Evolutionary conservation across 331 rosid species (phyloP).

Genomic region (Rosa hybrid): DNA sequence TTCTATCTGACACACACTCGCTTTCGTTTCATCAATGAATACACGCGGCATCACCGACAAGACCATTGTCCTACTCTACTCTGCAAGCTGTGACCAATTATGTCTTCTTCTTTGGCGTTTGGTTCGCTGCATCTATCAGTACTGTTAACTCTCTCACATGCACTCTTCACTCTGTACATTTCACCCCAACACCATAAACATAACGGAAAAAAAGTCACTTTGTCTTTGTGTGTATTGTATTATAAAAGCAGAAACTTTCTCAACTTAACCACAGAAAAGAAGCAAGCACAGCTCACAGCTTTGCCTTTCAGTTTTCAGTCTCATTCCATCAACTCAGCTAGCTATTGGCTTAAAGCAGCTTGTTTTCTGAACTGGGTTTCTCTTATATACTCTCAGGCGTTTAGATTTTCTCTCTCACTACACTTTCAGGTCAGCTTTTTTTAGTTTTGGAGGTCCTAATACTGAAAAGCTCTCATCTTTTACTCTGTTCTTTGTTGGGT

Average conservation of each 20-base stretch:
- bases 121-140: not conserved
- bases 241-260: not conserved
- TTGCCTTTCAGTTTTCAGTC: not conserved
- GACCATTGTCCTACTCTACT: slow-evolving; percentile 1
- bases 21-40: not conserved
- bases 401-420: not conserved
- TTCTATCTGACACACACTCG: not conserved
- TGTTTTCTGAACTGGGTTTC: not conserved
- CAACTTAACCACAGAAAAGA: not conserved
- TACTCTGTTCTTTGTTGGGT: not conserved
- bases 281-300: not conserved
- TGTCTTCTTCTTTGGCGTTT: not conserved
- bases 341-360: not conserved
- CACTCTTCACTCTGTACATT: not conserved
- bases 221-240: too few relatives aligned
- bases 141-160: not conserved
- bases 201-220: not conserved
- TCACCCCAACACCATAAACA: not conserved
- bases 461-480: not conserved
- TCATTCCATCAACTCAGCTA: not conserved
- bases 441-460: not conserved
- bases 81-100: slow-evolving; percentile 3
- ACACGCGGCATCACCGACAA: slow-evolving; percentile 9
- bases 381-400: not conserved
- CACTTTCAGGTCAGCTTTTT: not conserved